Evolutionary conservation across 2,329 filamentous ascomycete genomes (phyloP).

Genomic region (Ascochyta koolunga): DNA sequence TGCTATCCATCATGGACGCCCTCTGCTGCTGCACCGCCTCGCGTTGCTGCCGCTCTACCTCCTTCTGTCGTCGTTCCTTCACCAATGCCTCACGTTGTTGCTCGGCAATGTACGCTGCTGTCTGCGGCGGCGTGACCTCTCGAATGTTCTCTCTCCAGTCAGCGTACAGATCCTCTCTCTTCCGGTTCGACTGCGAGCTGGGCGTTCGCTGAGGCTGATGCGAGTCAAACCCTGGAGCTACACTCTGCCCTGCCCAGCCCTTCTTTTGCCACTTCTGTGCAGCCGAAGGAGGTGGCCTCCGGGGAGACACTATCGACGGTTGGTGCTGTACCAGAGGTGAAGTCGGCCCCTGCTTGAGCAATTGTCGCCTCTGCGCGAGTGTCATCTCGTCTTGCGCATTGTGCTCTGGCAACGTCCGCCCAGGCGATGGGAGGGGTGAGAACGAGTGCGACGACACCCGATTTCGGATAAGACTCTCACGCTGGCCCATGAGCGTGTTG

Average conservation of each 20-base stretch:
- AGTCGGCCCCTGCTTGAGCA: constrained; percentile 41
- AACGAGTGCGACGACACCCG: constrained; percentile 48
- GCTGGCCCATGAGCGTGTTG: constrained; percentile 61
- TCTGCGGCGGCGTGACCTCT: constrained; percentile 29
- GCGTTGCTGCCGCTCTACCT: constrained; percentile 64
- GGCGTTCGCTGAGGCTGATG: constrained; percentile 44
- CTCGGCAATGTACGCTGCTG: constrained; percentile 36
- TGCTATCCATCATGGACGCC: constrained; percentile 71
- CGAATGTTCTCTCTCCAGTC: constrained; percentile 45
- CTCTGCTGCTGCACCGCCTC: constrained; percentile 63
- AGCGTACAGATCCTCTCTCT: constrained; percentile 44
- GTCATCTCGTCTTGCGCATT: constrained; percentile 69
- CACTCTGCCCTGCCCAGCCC: constrained; percentile 27
- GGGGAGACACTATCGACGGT: constrained; percentile 17
- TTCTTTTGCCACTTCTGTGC: constrained; percentile 42
- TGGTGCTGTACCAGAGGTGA: constrained; percentile 21
- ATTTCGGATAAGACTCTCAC: constrained; percentile 58
- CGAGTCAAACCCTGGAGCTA: constrained; percentile 44
- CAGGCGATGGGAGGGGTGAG: constrained; percentile 36
- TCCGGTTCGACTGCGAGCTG: constrained; percentile 33
- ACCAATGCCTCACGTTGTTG: constrained; percentile 56
- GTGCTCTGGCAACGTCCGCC: constrained; percentile 32
- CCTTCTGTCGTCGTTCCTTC: constrained; percentile 67
- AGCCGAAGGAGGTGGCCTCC: constrained; percentile 29
- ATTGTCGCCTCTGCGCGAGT: constrained; percentile 65